Percentiles rank a stretch among this genome's conserved stretches.
These are phyloP conservation scores for Dactylonectria macrodidyma DNA, from an alignment of 2,329 filamentous ascomycete species.

Conservation along the genomic window DNA sequence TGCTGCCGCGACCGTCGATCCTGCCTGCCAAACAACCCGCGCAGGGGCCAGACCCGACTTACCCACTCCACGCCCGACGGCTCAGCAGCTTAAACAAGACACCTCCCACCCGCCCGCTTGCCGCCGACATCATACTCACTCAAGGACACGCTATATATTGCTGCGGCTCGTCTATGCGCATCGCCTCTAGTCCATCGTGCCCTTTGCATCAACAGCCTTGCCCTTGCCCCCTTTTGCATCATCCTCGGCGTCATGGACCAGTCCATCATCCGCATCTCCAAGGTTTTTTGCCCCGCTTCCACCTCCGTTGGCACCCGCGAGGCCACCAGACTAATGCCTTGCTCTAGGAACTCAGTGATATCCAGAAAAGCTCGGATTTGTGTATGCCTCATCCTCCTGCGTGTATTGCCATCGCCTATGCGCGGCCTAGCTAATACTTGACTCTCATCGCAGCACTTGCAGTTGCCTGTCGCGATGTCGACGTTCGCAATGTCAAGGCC, in stretches of 20 bases:
- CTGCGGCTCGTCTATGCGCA: slow-evolving; percentile 34
- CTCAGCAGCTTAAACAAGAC: slow-evolving; percentile 24
- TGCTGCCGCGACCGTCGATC: background rate
- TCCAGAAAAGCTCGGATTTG: slow-evolving; percentile 87
- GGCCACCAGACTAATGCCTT: slow-evolving; percentile 34
- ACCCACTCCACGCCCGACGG: slow-evolving; percentile 21
- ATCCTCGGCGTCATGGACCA: slow-evolving; percentile 70
- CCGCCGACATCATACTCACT: slow-evolving; percentile 13
- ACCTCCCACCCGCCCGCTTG: slow-evolving; percentile 19
- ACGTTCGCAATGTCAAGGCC: slow-evolving; percentile 90
- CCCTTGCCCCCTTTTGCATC: slow-evolving; percentile 30
- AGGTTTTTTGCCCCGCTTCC: slow-evolving; percentile 65
- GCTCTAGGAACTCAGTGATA: slow-evolving; percentile 83
- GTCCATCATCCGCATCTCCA: slow-evolving; percentile 89
- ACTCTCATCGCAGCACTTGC: slow-evolving; percentile 75
- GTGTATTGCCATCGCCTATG: background rate
- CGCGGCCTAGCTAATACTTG: slow-evolving; percentile 24
- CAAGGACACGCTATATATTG: slow-evolving; percentile 26
- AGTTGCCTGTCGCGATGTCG: slow-evolving; percentile 87
- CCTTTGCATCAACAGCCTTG: background rate
- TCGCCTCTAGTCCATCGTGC: slow-evolving; percentile 22
- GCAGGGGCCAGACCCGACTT: slow-evolving; percentile 13
- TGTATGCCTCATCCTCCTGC: slow-evolving; percentile 69
- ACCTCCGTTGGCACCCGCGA: slow-evolving; percentile 32
- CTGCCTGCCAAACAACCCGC: background rate